phyloP scores from a whole-genome alignment of 2,329 filamentous ascomycete genomes.

The Xylariaceae sp. region DNA sequence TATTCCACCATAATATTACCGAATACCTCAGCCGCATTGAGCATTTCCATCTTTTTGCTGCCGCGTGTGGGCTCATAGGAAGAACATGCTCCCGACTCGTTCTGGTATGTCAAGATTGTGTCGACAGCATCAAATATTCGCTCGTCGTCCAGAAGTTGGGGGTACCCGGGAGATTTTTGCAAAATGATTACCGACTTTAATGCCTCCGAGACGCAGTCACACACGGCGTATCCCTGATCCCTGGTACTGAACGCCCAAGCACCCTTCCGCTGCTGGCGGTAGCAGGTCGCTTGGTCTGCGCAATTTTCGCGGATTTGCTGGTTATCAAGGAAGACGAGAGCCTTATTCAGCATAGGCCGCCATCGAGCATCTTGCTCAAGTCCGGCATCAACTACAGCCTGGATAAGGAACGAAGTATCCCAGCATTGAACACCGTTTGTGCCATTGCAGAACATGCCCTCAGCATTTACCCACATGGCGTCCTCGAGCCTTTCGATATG shows the following conservation, averaged over 20 bases:
- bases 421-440: conserved; percentile 98
- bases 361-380: conserved; percentile 73
- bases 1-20: conserved; percentile 98
- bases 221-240: conserved; percentile 90
- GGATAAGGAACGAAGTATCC: conserved; percentile 90
- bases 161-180: conserved; percentile 73
- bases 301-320: conserved; percentile 89
- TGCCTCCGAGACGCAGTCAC: conserved; percentile 89
- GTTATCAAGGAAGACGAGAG: conserved; percentile 78
- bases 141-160: conserved; percentile 66
- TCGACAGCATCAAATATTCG: conserved; percentile 86
- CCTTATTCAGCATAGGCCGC: conserved; percentile 76
- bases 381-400: conserved; percentile 74
- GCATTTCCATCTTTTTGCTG: conserved; percentile 70
- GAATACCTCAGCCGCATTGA: conserved; percentile 96
- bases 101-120: conserved; percentile 88
- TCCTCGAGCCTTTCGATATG: conserved; percentile 81
- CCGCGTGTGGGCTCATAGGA: conserved; percentile 85
- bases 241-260: conserved; percentile 95
- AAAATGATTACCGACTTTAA: conserved; percentile 82
- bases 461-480: conserved; percentile 84
- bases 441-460: conserved; percentile 92
- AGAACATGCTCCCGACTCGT: conserved; percentile 76
- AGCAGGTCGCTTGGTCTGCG: conserved; percentile 71
- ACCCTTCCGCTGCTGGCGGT: conserved; percentile 86